A percentile compares a stretch with the other conserved stretches of the same genome.
phyloP scores from a whole-genome alignment of 495 filamentous ascomycete genomes.

The Aspergillus ostianus region DNA sequence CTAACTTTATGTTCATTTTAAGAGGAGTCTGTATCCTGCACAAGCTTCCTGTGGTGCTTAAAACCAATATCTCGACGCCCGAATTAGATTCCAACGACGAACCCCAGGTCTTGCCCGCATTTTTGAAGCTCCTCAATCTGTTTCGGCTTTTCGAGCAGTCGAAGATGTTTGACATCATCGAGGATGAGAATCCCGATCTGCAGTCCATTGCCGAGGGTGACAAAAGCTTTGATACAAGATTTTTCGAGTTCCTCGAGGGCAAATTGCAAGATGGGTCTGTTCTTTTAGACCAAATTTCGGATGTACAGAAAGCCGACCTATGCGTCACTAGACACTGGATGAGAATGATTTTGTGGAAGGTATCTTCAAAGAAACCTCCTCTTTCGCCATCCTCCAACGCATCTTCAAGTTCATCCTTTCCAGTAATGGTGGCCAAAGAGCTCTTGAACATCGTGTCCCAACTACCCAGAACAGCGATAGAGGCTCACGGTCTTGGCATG shows the following conservation, averaged over 20 bases:
- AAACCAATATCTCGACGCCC: conserved; percentile 33
- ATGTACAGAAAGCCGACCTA: conserved; percentile 47
- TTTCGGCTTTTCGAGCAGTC: conserved; percentile 42
- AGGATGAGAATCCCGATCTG: conserved; percentile 24
- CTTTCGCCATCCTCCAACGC: conserved; percentile 2
- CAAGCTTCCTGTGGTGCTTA: conserved; percentile 39
- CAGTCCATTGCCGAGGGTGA: conserved; percentile 14
- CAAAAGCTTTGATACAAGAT: conserved; percentile 15
- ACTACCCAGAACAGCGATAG: conserved; percentile 34
- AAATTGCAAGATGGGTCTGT: conserved; percentile 33
- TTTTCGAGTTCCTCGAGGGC: conserved; percentile 30
- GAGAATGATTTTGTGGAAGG: conserved; percentile 45
- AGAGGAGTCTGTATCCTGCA: conserved; percentile 45
- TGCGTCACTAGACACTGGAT: conserved; percentile 49
- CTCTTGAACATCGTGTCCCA: conserved; percentile 38
- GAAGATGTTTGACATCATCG: conserved; percentile 38
- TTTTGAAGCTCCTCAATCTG: conserved; percentile 42
- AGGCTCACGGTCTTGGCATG: conserved; percentile 37
- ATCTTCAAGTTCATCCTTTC: conserved; percentile 28
- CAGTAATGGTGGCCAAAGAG: conserved; percentile 41
- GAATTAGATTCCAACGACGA: conserved; percentile 29
- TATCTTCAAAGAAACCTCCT: conserved; percentile 24
- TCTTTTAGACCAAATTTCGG: conserved; percentile 28
- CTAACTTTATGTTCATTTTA: too few species aligned
- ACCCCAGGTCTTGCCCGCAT: conserved; percentile 36